phyloP scores from a whole-genome alignment of 257 asterid genomes.

The Solanum medicagineum region DNA sequence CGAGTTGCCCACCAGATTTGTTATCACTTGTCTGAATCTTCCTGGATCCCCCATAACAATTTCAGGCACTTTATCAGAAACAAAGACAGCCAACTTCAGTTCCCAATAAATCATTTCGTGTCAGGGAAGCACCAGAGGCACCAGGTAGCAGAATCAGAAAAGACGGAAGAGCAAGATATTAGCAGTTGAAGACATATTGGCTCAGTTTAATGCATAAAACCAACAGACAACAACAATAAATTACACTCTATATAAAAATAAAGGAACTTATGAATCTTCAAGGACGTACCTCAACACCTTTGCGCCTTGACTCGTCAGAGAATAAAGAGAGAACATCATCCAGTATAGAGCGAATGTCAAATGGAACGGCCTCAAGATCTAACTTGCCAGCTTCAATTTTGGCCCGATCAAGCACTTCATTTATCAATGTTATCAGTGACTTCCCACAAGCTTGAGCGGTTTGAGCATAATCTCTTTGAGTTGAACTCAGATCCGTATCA shows the following conservation, averaged over 20 bases:
- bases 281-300: slow-evolving; percentile 67
- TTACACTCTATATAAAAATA: neutral
- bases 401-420: slow-evolving; percentile 89
- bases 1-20: slow-evolving; percentile 89
- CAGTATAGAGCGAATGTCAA: slow-evolving; percentile 55
- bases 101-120: slow-evolving; percentile 5
- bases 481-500: slow-evolving; percentile 71
- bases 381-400: slow-evolving; percentile 85
- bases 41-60: slow-evolving; percentile 86
- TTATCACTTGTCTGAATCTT: slow-evolving; percentile 88
- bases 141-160: neutral
- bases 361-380: slow-evolving; percentile 80
- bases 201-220: neutral
- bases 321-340: slow-evolving; percentile 84
- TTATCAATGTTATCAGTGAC: slow-evolving; percentile 73
- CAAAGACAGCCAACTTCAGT: slow-evolving; percentile 76
- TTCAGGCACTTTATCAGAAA: slow-evolving; percentile 86
- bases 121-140: neutral
- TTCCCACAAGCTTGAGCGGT: slow-evolving; percentile 94
- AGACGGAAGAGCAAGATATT: neutral
- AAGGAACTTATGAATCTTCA: neutral
- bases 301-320: slow-evolving; percentile 76
- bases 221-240: neutral
- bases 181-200: neutral
- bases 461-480: slow-evolving; percentile 84